Percentiles rank a stretch among this genome's conserved stretches.
Conservation (phyloP, 1,284 basidiomycete species). For the Lentinus polychrous region DNA sequence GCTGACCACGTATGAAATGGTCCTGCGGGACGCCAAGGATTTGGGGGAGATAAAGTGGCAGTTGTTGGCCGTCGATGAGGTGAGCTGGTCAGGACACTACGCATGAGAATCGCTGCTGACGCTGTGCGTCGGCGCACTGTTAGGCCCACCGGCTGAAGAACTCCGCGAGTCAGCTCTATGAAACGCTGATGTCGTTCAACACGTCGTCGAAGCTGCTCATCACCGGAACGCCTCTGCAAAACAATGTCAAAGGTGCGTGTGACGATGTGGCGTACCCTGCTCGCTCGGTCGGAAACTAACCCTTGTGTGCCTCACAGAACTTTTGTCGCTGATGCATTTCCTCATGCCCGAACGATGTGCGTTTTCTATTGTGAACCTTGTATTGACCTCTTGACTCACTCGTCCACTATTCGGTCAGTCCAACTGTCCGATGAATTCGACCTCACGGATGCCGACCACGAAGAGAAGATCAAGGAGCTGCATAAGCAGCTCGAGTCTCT, state of each 20-base stretch:
- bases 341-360: conserved; percentile 96
- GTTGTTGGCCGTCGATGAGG: conserved; percentile 93
- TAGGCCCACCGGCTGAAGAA: conserved; percentile 98
- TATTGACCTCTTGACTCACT: conserved; percentile 6
- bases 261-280: conserved; percentile 6
- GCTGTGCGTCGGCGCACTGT: neutral
- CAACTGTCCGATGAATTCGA: conserved; percentile 89
- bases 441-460: conserved; percentile 88
- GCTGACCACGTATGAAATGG: conserved; percentile 96
- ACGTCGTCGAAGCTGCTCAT: conserved; percentile 92
- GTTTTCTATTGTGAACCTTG: conserved; percentile 25
- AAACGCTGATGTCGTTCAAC: conserved; percentile 85
- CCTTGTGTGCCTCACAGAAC: conserved; percentile 46
- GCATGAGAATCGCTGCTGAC: neutral
- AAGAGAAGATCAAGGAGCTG: conserved; percentile 90
- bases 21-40: conserved; percentile 86
- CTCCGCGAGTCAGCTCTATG: conserved; percentile 95
- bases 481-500: conserved; percentile 91
- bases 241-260: conserved; percentile 89
- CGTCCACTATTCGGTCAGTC: conserved; percentile 34
- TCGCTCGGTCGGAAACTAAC: neutral
- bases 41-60: conserved; percentile 97
- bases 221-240: conserved; percentile 97
- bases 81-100: conserved; percentile 21
- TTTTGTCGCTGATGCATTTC: conserved; percentile 97